These are phyloP conservation scores for Phytopythium vexans DNA, from an alignment of 352 stramenopile species.

Conservation along the genomic window DNA sequence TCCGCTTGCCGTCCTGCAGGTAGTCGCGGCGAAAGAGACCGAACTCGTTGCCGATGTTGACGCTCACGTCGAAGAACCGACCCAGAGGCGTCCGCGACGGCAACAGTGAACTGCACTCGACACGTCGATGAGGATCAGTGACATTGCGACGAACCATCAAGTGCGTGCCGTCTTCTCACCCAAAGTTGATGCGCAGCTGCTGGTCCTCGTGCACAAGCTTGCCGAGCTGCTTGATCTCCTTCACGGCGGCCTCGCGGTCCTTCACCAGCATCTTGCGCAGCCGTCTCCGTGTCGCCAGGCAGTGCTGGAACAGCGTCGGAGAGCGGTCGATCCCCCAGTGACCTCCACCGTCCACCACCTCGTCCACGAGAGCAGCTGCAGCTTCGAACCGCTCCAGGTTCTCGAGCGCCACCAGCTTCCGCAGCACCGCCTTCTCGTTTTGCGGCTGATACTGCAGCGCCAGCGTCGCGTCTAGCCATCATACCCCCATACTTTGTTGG, in stretches of 20 bases:
- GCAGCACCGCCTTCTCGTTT: constrained; percentile 69
- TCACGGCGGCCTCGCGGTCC: constrained; percentile 46
- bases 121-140: constrained; percentile 8
- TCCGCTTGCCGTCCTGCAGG: constrained; percentile 29
- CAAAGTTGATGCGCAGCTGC: constrained; percentile 79
- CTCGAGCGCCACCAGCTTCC: constrained; percentile 58
- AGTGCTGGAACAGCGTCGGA: constrained; percentile 53
- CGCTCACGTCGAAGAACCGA: constrained; percentile 53
- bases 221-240: constrained; percentile 52
- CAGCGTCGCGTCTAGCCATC: constrained; percentile 36
- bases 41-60: constrained; percentile 85
- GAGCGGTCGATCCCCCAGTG: constrained; percentile 9
- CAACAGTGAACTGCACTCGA: constrained; percentile 41
- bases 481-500: constrained; percentile 1
- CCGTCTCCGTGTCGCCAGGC: constrained; percentile 35
- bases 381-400: constrained; percentile 80
- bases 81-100: constrained; percentile 47
- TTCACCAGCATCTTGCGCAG: constrained; percentile 53
- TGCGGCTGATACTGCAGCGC: constrained; percentile 46
- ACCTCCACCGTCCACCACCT: constrained; percentile 29
- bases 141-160: constrained; percentile 3
- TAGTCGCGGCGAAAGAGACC: constrained; percentile 68
- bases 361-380: constrained; percentile 42
- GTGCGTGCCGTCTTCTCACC: constrained; percentile 20
- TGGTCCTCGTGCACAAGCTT: constrained; percentile 81